These are phyloP conservation scores for Fragosphaeria purpurea DNA, from an alignment of 2,329 filamentous ascomycete species.

Conservation along the genomic window DNA sequence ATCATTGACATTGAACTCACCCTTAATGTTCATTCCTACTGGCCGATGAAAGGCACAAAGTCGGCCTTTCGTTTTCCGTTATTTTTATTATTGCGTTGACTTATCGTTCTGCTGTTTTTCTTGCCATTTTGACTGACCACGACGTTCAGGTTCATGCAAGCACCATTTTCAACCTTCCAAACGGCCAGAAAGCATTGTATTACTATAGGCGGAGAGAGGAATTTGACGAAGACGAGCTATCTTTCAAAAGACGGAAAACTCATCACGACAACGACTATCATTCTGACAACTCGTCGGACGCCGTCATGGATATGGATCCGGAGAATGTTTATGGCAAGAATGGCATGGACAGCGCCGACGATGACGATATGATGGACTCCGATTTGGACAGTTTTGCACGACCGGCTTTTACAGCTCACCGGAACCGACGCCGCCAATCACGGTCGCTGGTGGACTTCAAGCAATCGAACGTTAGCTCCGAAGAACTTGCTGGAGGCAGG, in stretches of 20 bases:
- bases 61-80: no score
- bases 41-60: no score
- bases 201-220: constrained; percentile 5
- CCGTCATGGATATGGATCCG: constrained; percentile 3
- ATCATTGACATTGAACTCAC: no score
- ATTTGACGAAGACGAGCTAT: constrained; percentile 3
- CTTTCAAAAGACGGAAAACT: constrained; percentile 6
- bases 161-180: constrained; percentile 7
- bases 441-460: background rate
- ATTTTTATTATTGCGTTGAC: background rate
- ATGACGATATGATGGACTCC: background rate
- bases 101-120: background rate
- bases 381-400: background rate
- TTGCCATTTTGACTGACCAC: background rate
- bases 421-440: background rate
- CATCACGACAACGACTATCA: constrained; percentile 3
- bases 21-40: no score
- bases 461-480: background rate
- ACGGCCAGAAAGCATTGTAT: constrained; percentile 11
- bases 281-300: background rate
- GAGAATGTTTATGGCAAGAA: background rate
- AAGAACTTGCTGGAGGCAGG: background rate
- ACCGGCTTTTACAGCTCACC: background rate
- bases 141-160: constrained; percentile 1
- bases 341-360: background rate